Evolutionary conservation across 2,329 filamentous ascomycete species (phyloP).

Genomic region (Acephala macrosclerotiorum): DNA sequence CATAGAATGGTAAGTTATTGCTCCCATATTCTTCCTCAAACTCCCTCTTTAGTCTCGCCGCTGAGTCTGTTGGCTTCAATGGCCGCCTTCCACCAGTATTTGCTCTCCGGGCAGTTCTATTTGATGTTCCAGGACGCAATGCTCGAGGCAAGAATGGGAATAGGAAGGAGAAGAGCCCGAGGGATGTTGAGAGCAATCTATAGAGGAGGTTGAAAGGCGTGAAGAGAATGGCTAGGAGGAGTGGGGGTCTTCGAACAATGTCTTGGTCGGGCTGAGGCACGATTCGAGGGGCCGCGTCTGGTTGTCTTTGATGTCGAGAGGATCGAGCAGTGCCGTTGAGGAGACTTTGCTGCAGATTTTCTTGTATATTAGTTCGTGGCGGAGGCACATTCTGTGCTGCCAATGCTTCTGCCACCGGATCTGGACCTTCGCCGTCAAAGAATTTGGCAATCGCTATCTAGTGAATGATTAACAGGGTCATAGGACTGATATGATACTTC

Average conservation of each 20-base stretch:
- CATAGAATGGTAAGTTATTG: constrained; percentile 77
- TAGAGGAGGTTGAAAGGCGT: constrained; percentile 84
- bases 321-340: constrained; percentile 45
- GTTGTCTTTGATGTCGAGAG: constrained; percentile 47
- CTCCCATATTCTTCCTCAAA: constrained; percentile 93
- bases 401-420: constrained; percentile 79
- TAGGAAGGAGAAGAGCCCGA: constrained; percentile 78
- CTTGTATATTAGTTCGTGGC: constrained; percentile 68
- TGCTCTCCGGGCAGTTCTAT: constrained; percentile 60
- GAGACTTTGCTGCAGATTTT: constrained; percentile 75
- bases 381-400: constrained; percentile 68
- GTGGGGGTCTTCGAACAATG: constrained; percentile 72
- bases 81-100: constrained; percentile 76
- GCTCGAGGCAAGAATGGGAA: constrained; percentile 81
- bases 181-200: constrained; percentile 70
- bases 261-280: constrained; percentile 76
- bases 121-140: constrained; percentile 61
- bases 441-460: constrained; percentile 96
- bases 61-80: constrained; percentile 85
- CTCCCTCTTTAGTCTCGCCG: constrained; percentile 86
- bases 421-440: constrained; percentile 92
- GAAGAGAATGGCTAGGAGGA: constrained; percentile 80
- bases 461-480: background rate
- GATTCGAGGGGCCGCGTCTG: constrained; percentile 81
- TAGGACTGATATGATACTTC: background rate